These are phyloP conservation scores for Phylloporus sp. DNA, from an alignment of 768 basidiomycete species.

Conservation along the genomic window DNA sequence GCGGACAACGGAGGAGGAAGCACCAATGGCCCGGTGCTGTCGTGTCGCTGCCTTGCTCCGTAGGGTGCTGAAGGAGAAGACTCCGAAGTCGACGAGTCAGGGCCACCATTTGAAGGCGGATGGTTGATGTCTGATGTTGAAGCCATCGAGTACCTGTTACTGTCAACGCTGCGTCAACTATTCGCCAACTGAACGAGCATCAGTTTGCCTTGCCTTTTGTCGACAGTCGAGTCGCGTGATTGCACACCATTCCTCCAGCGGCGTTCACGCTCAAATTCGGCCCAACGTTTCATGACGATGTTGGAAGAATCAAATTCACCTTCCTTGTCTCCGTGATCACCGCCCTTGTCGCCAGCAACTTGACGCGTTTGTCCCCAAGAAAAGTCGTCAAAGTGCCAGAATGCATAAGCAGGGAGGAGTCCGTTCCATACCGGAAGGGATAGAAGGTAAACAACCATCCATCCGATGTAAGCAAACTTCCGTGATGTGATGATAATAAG, in stretches of 20 bases:
- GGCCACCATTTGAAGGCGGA: conserved; percentile 44
- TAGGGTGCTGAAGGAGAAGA: conserved; percentile 39
- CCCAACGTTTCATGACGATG: conserved; percentile 99
- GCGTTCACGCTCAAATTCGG: conserved; percentile 93
- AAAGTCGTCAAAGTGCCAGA: conserved; percentile 99
- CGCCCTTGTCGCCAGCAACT: conserved; percentile 68
- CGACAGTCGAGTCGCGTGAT: conserved; percentile 75
- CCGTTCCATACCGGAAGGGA: conserved; percentile 98
- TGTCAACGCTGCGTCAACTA: conserved; percentile 29
- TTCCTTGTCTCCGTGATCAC: conserved; percentile 86
- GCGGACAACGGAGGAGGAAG: conserved; percentile 72
- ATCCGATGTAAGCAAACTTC: conserved; percentile 91
- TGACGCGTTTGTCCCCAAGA: conserved; percentile 95
- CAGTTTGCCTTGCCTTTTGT: conserved; percentile 52
- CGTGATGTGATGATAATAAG: conserved; percentile 95
- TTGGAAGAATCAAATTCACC: conserved; percentile 95
- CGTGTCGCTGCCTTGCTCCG: conserved; percentile 53
- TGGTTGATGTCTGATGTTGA: conserved; percentile 76
- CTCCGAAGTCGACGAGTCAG: conserved; percentile 61
- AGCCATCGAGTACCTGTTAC: conserved; percentile 68
- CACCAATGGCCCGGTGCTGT: conserved; percentile 68
- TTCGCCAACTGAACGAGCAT: neutral
- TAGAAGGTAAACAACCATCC: conserved; percentile 93
- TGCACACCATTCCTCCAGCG: conserved; percentile 87
- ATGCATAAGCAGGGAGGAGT: conserved; percentile 91